These are phyloP conservation scores for Alternaria triticimaculans DNA, from an alignment of 2,329 filamentous ascomycete genomes.

Conservation along the genomic window DNA sequence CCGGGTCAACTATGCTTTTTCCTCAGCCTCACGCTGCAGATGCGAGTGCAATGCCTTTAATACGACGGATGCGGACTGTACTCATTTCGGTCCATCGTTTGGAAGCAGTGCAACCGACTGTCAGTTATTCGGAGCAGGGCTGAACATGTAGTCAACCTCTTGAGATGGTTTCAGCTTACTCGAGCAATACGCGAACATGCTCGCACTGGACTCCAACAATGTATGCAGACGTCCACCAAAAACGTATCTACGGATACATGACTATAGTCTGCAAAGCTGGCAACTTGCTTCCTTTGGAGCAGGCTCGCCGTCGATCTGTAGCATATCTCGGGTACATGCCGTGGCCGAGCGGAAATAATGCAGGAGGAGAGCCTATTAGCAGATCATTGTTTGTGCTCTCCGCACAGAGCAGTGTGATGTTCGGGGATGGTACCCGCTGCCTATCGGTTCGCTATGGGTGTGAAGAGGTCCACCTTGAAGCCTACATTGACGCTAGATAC, in stretches of 20 bases:
- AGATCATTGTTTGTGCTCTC: neutral
- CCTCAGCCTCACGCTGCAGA: slow-evolving; percentile 5
- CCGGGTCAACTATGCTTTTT: neutral
- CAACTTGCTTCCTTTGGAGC: neutral
- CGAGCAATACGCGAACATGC: neutral
- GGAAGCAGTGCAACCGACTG: slow-evolving; percentile 2
- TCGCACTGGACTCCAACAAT: neutral
- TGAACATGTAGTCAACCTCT: neutral
- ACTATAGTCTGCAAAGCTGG: neutral
- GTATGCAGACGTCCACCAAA: no score
- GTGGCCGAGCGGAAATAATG: neutral
- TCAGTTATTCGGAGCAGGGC: slow-evolving; percentile 1
- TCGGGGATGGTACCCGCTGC: neutral
- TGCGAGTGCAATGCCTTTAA: neutral
- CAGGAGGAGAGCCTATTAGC: neutral
- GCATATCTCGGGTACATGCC: neutral
- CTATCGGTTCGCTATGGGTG: neutral
- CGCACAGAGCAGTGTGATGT: neutral
- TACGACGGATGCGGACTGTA: neutral
- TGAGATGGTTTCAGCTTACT: neutral
- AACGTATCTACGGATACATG: neutral
- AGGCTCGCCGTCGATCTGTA: neutral
- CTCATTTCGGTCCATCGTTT: neutral
- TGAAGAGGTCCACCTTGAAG: neutral
- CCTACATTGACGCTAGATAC: neutral